Base-by-base conservation (phyloP, 2,329 filamentous ascomycete species). In the Helicocarpus griseus region DNA sequence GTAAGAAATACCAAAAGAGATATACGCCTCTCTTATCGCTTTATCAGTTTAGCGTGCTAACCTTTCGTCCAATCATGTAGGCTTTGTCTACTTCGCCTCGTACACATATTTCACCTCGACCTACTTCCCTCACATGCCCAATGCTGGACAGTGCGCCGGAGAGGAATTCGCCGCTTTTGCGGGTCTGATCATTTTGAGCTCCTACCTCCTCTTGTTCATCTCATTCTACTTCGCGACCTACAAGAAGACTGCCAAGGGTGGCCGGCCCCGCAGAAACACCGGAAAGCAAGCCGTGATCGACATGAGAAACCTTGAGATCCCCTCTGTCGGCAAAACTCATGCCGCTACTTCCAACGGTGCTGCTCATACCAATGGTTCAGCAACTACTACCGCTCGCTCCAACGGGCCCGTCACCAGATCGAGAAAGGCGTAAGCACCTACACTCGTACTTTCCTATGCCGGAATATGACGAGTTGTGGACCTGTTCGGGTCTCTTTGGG, bases 221-320 rank as follows among this genome's bases (percentile, higher is more conserved):
- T 87, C 84, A 41, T 95, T 95, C 81, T 95, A 95, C 78, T 77
- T 91, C 60, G 87, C 88, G 57, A 95, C 89, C 46, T 95, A 95
- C 68, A 79, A 77, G 66, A 88, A 87, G 76, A 80, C 76, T 19
- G 54, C 29, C 17, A 57, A 61, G 48, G 44, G 41, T 26, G 61
- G 55, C 49, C 59, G 72, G 31, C 71, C 67, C 53, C 70, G 67
- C 56, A 66, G 69, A 60, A 73, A 73, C 63, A 89, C 85, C 62
- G 87, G 87, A 64, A 90, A 87, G 72, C 93, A 91, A 77, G 82
- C 83, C 53, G 73, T 93, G 48, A 87, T 91, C 61, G 89, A 94
- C 69, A 89, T 90, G 74, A 86, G 87, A 68, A 79, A 83, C 64
- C 79, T 85, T 65, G 79, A 87, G 65, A 73, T 83, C 54, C 78